These are phyloP conservation scores for Termitomyces heimii DNA, from an alignment of 768 basidiomycete species.

Conservation along the genomic window DNA sequence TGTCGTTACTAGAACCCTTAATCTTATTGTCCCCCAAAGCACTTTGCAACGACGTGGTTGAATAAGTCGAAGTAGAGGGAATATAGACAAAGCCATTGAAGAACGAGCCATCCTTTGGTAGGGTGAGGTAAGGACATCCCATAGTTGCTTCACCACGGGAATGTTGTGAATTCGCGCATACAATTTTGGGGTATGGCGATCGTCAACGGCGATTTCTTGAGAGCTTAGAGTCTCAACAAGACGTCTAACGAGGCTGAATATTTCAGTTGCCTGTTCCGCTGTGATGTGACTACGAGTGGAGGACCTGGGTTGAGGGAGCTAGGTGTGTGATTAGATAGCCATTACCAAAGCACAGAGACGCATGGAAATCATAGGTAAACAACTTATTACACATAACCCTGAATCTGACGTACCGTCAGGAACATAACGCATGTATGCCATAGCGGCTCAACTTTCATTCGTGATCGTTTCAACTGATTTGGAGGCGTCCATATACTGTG, in stretches of 20 bases:
- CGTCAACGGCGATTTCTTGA: not conserved
- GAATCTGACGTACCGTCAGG: not conserved
- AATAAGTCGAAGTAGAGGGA: conserved; percentile 22
- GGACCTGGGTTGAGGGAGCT: not conserved
- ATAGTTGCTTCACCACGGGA: not conserved
- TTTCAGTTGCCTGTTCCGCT: not conserved
- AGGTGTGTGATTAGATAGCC: not conserved
- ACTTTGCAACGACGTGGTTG: conserved; percentile 17
- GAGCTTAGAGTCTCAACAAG: not conserved
- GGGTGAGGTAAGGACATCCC: not conserved
- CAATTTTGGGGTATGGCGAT: not conserved
- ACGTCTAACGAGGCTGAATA: not conserved
- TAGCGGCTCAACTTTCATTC: not conserved
- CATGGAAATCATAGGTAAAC: too few species aligned
- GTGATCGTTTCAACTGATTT: not conserved
- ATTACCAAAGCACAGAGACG: too few species aligned
- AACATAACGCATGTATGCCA: not conserved
- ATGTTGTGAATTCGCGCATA: not conserved
- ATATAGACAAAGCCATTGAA: not conserved
- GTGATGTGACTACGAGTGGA: not conserved
- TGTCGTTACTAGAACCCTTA: conserved; percentile 8
- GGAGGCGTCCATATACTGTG: not conserved
- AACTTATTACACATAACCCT: too few species aligned
- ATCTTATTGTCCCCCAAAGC: conserved; percentile 11
- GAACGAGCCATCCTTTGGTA: not conserved